Percentiles rank a stretch among this genome's conserved stretches.
These are phyloP conservation scores for Metarhizium brunneum DNA, from an alignment of 2,329 filamentous ascomycete species.

Conservation along the genomic window DNA sequence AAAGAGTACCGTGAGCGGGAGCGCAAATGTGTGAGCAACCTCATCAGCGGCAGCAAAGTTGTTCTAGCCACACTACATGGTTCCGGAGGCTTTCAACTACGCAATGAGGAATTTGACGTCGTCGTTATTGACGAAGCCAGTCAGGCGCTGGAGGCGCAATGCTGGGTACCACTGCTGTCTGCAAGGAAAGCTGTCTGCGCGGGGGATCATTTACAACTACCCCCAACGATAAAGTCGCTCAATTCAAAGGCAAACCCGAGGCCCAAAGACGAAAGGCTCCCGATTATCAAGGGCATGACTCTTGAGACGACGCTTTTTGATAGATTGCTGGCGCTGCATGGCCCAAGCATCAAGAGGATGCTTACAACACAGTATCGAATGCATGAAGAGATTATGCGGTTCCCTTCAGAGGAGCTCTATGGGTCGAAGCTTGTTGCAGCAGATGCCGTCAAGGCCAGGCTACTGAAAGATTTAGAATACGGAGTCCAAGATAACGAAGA, in stretches of 20 bases:
- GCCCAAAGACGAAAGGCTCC: constrained; percentile 24
- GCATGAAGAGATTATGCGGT: constrained; percentile 93
- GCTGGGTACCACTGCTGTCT: constrained; percentile 81
- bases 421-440: constrained; percentile 73
- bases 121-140: constrained; percentile 95
- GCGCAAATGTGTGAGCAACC: constrained; percentile 64
- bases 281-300: constrained; percentile 42
- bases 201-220: constrained; percentile 88
- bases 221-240: constrained; percentile 84
- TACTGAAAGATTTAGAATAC: constrained; percentile 72
- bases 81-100: constrained; percentile 75
- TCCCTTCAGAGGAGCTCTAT: constrained; percentile 85
- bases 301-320: constrained; percentile 93
- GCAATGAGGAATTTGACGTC: constrained; percentile 76
- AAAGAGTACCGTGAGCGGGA: constrained; percentile 86
- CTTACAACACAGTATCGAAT: constrained; percentile 96
- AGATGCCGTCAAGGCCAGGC: constrained; percentile 62
- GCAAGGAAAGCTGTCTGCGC: constrained; percentile 82
- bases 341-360: constrained; percentile 80
- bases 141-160: constrained; percentile 92
- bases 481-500: constrained; percentile 73
- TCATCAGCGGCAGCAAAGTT: constrained; percentile 72
- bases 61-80: constrained; percentile 90
- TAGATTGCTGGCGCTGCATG: constrained; percentile 72
- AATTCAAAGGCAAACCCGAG: constrained; percentile 40